Conservation (phyloP, 495 filamentous ascomycete species). For the Parathielavia hyrcaniae region DNA sequence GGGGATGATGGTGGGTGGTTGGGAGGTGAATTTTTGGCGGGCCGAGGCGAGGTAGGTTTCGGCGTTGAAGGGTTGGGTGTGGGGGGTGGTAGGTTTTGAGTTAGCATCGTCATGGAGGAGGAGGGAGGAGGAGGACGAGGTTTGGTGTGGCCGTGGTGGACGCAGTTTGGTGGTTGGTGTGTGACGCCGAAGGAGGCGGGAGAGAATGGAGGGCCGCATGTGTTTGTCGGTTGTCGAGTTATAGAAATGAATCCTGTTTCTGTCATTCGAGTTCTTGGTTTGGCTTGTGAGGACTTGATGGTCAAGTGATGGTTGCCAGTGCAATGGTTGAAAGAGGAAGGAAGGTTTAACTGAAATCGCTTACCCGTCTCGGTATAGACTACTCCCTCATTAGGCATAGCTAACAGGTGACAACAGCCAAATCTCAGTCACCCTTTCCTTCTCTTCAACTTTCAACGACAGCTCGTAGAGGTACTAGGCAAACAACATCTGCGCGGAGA, state of each 20-base stretch:
- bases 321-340: too few relatives aligned
- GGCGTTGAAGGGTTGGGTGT: constrained; percentile 3
- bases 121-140: not conserved
- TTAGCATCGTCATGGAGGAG: not conserved
- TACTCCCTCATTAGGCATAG: too few relatives aligned
- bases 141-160: not conserved
- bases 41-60: constrained; percentile 16
- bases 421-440: too few relatives aligned
- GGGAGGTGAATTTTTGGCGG: constrained; percentile 28
- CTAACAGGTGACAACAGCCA: too few relatives aligned
- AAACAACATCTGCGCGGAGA: too few relatives aligned
- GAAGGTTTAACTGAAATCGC: too few relatives aligned
- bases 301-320: too few relatives aligned
- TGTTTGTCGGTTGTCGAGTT: not conserved
- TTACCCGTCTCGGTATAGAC: too few relatives aligned
- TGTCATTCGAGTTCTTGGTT: too few relatives aligned
- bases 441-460: too few relatives aligned
- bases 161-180: not conserved
- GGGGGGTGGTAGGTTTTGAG: constrained; percentile 1
- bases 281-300: too few relatives aligned
- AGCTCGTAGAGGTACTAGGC: too few relatives aligned
- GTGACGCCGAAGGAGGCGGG: not conserved
- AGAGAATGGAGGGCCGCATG: not conserved
- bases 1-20: constrained; percentile 49
- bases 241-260: not conserved